A percentile compares a stretch with the other conserved stretches of the same genome.
Evolutionary conservation across 2,329 filamentous ascomycete genomes (phyloP).

Genomic region (Cercospora beticola): DNA sequence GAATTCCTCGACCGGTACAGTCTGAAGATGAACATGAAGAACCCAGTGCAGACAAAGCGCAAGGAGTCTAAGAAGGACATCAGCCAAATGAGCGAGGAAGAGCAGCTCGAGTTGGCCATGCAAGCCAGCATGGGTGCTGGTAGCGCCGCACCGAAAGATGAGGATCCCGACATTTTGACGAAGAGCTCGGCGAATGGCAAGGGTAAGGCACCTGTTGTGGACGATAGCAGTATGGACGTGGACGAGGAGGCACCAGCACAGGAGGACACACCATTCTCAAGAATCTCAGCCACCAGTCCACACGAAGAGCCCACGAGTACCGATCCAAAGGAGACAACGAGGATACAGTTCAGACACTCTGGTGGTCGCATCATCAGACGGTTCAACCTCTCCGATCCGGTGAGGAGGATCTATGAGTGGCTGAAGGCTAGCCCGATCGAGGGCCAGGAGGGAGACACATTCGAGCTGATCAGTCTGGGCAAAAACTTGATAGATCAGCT

Average conservation of each 20-base stretch:
- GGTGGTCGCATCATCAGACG: slow-evolving; percentile 81
- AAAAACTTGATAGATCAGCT: slow-evolving; percentile 76
- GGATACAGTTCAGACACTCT: slow-evolving; percentile 89
- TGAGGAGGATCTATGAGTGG: slow-evolving; percentile 90
- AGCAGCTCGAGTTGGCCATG: slow-evolving; percentile 93
- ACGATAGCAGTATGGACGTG: slow-evolving; percentile 22
- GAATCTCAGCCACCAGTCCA: slow-evolving; percentile 69
- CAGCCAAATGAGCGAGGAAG: slow-evolving; percentile 89
- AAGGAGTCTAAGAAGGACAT: slow-evolving; percentile 68
- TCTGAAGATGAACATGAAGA: slow-evolving; percentile 81
- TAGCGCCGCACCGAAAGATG: slow-evolving; percentile 53
- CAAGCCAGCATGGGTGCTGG: slow-evolving; percentile 75
- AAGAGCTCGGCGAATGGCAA: slow-evolving; percentile 56
- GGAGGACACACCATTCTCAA: slow-evolving; percentile 56
- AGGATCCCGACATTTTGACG: slow-evolving; percentile 86
- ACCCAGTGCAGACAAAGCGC: slow-evolving; percentile 81
- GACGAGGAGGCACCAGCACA: slow-evolving; percentile 18
- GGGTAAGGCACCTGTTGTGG: slow-evolving; percentile 52
- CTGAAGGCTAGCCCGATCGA: slow-evolving; percentile 84
- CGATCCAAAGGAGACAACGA: slow-evolving; percentile 68
- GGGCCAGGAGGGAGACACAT: slow-evolving; percentile 72
- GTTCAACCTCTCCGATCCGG: slow-evolving; percentile 74
- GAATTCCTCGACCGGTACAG: slow-evolving; percentile 98
- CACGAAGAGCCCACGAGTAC: slow-evolving; percentile 72
- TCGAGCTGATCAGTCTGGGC: slow-evolving; percentile 87